Percentiles rank a stretch among this genome's conserved stretches.
phyloP scores from a whole-genome alignment of 139 green algal genomes.

The Desmodesmus armatus region DNA sequence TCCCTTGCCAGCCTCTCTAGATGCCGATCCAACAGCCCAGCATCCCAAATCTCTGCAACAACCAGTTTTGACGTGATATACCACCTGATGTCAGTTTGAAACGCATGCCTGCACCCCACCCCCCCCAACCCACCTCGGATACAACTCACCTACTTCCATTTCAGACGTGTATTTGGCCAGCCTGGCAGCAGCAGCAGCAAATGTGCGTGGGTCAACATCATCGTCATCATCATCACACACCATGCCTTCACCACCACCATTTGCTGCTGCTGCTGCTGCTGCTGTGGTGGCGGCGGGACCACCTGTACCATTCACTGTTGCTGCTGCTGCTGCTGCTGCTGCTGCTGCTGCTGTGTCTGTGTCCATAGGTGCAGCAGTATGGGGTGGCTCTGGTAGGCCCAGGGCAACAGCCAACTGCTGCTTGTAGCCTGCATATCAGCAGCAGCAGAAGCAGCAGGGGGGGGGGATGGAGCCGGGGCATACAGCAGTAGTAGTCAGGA shows the following conservation, averaged over 20 bases:
- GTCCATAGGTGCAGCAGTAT: not conserved
- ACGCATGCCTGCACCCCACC: no score
- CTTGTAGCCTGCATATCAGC: not conserved
- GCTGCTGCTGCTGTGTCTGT: not conserved
- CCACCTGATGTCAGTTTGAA: no score
- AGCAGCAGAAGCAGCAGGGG: conserved; percentile 22
- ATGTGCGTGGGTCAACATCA: conserved; percentile 72
- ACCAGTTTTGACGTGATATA: no score
- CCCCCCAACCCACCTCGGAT: no score
- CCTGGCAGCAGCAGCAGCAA: conserved; percentile 65
- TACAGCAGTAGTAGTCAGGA: no score
- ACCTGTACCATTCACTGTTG: not conserved
- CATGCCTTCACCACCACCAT: no score
- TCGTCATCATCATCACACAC: conserved; percentile 57
- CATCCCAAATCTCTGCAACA: no score
- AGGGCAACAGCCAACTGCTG: not conserved
- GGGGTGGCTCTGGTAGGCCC: not conserved
- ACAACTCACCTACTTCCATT: conserved; percentile 36
- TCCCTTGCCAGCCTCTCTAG: no score
- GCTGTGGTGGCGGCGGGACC: no score
- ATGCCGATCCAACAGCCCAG: no score
- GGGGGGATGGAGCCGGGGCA: no score
- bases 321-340: not conserved
- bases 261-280: no score
- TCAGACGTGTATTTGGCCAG: conserved; percentile 72